phyloP scores from a whole-genome alignment of 495 filamentous ascomycete genomes.

The Bombardia bombarda region DNA sequence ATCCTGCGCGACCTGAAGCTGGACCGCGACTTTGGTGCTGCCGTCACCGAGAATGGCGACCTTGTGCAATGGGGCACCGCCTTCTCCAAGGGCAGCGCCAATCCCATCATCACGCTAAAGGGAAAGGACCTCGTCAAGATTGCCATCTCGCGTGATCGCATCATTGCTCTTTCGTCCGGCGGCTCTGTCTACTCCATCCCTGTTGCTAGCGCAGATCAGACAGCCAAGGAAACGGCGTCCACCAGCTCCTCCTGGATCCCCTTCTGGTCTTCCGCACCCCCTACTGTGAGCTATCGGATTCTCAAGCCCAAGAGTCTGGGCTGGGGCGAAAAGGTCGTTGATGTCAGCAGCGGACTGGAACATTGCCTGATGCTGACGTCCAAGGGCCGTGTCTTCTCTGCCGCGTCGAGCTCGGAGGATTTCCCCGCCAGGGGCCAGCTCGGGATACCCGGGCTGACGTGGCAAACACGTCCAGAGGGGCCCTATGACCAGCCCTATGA shows the following conservation, averaged over 20 bases:
- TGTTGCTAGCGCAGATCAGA: constrained; percentile 64
- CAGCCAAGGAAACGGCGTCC: constrained; percentile 45
- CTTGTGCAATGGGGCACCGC: constrained; percentile 85
- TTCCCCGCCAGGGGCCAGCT: constrained; percentile 83
- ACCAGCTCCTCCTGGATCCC: constrained; percentile 66
- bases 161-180: constrained; percentile 67
- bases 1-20: constrained; percentile 84
- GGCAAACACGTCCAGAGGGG: constrained; percentile 67
- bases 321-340: constrained; percentile 66
- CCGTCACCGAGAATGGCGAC: constrained; percentile 81
- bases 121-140: constrained; percentile 74
- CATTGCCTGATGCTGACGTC: constrained; percentile 83
- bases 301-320: constrained; percentile 58
- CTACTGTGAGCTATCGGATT: constrained; percentile 52
- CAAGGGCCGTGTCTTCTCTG: constrained; percentile 75
- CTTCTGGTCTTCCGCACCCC: constrained; percentile 55
- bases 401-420: constrained; percentile 64
- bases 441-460: constrained; percentile 74
- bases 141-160: constrained; percentile 67
- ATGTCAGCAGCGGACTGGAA: constrained; percentile 70
- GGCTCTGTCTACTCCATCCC: constrained; percentile 86
- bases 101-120: constrained; percentile 62
- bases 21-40: constrained; percentile 74
- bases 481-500: constrained; percentile 77
- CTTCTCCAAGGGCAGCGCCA: constrained; percentile 43